Evolutionary conservation across 169 alveolate species (phyloP).

Genomic region (Plasmodium inui): DNA sequence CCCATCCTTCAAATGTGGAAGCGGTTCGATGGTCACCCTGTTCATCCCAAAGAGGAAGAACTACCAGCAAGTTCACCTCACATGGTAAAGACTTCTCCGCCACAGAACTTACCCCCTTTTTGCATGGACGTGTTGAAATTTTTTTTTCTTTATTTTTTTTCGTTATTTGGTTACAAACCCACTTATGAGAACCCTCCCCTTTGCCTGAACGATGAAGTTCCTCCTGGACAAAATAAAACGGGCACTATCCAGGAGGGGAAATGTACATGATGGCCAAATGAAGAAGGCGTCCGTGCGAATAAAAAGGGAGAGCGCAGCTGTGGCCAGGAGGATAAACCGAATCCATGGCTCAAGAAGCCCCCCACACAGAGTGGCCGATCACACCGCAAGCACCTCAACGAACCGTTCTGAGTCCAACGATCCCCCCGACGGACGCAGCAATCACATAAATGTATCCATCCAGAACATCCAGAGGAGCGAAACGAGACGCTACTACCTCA

Average conservation of each 20-base stretch:
- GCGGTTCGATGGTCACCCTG: not conserved
- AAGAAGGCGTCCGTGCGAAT: not conserved
- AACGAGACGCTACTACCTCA: slow-evolving; percentile 22
- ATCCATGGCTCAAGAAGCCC: no score
- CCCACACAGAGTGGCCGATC: no score
- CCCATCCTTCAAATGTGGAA: not conserved
- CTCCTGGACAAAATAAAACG: not conserved
- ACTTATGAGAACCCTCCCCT: not conserved
- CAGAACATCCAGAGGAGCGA: slow-evolving; percentile 11
- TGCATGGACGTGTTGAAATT: not conserved
- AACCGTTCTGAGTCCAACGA: no score
- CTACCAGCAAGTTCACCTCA: not conserved
- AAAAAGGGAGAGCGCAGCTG: not conserved
- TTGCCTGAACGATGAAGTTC: not conserved
- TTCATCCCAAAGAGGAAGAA: not conserved
- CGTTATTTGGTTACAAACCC: not conserved
- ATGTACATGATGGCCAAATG: not conserved
- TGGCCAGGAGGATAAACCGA: not conserved
- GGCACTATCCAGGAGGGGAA: not conserved
- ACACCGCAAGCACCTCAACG: no score
- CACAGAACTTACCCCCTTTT: not conserved
- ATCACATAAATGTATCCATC: not conserved
- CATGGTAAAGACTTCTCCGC: not conserved
- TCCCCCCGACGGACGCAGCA: no score
- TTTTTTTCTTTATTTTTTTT: not conserved